Conservation (phyloP, 2,329 filamentous ascomycete species). For the Exophiala sp. region DNA sequence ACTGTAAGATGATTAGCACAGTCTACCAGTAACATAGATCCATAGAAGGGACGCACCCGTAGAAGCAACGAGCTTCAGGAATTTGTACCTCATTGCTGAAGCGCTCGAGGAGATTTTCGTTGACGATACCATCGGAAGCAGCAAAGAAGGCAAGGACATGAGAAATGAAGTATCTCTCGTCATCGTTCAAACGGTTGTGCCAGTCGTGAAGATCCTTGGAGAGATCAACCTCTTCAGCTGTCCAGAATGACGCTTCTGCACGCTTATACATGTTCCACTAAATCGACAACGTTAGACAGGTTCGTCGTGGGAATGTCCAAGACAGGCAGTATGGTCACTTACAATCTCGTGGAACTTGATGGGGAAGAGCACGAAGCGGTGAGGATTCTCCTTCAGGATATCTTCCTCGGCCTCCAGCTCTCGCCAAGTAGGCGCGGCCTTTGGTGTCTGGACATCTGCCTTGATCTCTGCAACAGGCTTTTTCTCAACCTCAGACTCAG, state of each 20-base stretch:
- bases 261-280: slow-evolving; percentile 99
- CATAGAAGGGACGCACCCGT: slow-evolving; percentile 48
- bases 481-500: slow-evolving; percentile 54
- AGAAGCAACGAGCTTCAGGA: slow-evolving; percentile 98
- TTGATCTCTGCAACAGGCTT: slow-evolving; percentile 49
- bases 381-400: slow-evolving; percentile 88
- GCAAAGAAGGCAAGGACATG: slow-evolving; percentile 99
- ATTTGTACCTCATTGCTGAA: slow-evolving; percentile 97
- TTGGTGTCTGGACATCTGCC: slow-evolving; percentile 44
- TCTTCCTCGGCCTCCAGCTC: slow-evolving; percentile 78
- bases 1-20: slow-evolving; percentile 35
- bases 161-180: slow-evolving; percentile 97
- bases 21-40: background rate
- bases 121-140: slow-evolving; percentile 97
- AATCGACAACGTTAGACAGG: slow-evolving; percentile 57
- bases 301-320: slow-evolving; percentile 35
- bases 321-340: slow-evolving; percentile 8
- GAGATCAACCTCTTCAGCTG: slow-evolving; percentile 96
- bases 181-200: slow-evolving; percentile 95
- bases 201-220: slow-evolving; percentile 99
- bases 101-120: slow-evolving; percentile 97
- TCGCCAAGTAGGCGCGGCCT: slow-evolving; percentile 55
- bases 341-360: slow-evolving; percentile 61
- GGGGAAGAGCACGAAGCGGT: slow-evolving; percentile 95
- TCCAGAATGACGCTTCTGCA: slow-evolving; percentile 99